A percentile compares a stretch with the other conserved stretches of the same genome.
Evolutionary conservation across 2,329 filamentous ascomycete genomes (phyloP).

Genomic region (Paecilomyces variotii): DNA sequence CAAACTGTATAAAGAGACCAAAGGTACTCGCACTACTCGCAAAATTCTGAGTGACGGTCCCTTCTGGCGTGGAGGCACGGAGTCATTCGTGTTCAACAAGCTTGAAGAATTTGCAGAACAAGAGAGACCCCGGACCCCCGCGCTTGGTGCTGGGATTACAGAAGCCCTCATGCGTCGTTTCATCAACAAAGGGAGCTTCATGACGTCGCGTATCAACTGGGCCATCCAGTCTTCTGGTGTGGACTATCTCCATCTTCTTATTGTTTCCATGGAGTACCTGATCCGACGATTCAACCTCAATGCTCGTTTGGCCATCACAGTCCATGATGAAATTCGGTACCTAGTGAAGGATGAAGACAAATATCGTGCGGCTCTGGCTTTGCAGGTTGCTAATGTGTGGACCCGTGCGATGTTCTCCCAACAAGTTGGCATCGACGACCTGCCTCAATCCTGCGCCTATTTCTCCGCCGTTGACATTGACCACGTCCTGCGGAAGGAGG

Average conservation of each 20-base stretch:
- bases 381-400: slow-evolving; percentile 93
- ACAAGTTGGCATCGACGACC: slow-evolving; percentile 90
- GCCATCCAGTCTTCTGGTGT: slow-evolving; percentile 96
- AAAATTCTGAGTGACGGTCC: slow-evolving; percentile 62
- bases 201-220: slow-evolving; percentile 98
- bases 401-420: slow-evolving; percentile 95
- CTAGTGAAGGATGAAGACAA: slow-evolving; percentile 77
- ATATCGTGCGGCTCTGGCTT: slow-evolving; percentile 82
- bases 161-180: slow-evolving; percentile 86
- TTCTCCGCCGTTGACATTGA: slow-evolving; percentile 96
- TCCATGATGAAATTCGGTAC: slow-evolving; percentile 96
- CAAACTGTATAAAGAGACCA: slow-evolving; percentile 79
- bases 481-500: slow-evolving; percentile 91
- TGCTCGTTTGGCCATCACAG: slow-evolving; percentile 82
- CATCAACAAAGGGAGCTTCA: slow-evolving; percentile 81
- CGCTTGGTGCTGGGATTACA: slow-evolving; percentile 89
- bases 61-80: slow-evolving; percentile 94
- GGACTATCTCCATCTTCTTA: slow-evolving; percentile 90
- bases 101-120: slow-evolving; percentile 97
- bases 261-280: slow-evolving; percentile 91
- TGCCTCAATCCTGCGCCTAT: slow-evolving; percentile 89
- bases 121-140: slow-evolving; percentile 79
- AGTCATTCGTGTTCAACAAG: slow-evolving; percentile 97
- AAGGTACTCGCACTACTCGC: slow-evolving; percentile 75
- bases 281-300: slow-evolving; percentile 75